Evolutionary conservation across 2,329 filamentous ascomycete genomes (phyloP).

Genomic region (Ilyonectria sp.): DNA sequence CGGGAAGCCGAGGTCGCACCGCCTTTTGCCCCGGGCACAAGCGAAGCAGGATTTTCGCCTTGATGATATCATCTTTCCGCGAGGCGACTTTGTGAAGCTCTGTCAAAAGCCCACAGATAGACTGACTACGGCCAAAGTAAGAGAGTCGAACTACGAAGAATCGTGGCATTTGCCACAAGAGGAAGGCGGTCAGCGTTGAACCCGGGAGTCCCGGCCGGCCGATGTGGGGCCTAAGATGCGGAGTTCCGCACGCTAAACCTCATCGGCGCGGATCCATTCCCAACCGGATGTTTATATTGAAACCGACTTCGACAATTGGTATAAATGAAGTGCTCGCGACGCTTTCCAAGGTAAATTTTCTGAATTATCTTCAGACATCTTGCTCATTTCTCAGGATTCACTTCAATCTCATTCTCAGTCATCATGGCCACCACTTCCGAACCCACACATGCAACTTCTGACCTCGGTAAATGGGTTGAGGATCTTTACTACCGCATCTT

Average conservation of each 20-base stretch:
- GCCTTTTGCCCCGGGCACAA: slow-evolving; percentile 26
- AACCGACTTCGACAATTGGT: background rate
- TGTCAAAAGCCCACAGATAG: background rate
- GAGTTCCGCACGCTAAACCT: slow-evolving; percentile 4
- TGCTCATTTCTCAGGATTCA: background rate
- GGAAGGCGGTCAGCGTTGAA: background rate
- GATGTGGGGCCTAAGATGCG: background rate
- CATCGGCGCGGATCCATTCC: background rate
- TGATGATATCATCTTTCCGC: slow-evolving; percentile 15
- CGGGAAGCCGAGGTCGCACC: slow-evolving; percentile 27
- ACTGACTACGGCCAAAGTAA: background rate
- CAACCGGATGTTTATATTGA: background rate
- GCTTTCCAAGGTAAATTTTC: background rate
- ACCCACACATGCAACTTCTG: background rate
- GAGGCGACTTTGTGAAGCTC: background rate
- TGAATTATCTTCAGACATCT: slow-evolving; percentile 1
- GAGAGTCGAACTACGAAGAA: background rate
- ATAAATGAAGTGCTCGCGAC: slow-evolving; percentile 1
- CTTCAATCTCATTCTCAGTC: background rate
- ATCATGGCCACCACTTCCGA: background rate
- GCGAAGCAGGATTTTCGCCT: slow-evolving; percentile 32
- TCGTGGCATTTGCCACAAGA: background rate
- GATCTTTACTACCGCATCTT: background rate
- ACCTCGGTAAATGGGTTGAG: background rate
- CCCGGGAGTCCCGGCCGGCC: background rate